Conservation (phyloP, 495 filamentous ascomycete species). For the Aspergillus sclerotioniger region DNA sequence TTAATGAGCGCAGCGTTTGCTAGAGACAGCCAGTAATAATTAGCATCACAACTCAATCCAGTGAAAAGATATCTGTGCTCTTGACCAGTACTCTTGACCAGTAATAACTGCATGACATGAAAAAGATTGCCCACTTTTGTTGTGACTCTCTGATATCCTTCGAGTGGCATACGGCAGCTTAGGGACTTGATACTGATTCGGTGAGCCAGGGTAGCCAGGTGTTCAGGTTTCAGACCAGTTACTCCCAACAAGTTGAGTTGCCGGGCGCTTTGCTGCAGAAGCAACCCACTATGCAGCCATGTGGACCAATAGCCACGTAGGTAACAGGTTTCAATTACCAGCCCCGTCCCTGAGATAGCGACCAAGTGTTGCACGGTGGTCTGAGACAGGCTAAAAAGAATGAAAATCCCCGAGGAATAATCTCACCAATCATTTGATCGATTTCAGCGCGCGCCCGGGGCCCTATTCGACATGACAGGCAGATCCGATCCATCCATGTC, state of each 20-base stretch:
- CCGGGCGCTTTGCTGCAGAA: too few species aligned
- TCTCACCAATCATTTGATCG: neutral
- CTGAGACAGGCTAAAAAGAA: neutral
- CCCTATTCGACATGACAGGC: neutral
- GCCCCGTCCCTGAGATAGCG: too few species aligned
- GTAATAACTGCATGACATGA: too few species aligned
- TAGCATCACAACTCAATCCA: neutral
- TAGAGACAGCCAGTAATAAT: neutral
- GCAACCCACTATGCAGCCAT: too few species aligned
- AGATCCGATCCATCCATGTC: neutral
- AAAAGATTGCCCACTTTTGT: too few species aligned
- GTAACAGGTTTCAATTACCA: too few species aligned
- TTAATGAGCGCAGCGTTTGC: neutral
- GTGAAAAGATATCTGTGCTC: neutral
- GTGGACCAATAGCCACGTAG: too few species aligned
- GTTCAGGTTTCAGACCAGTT: too few species aligned
- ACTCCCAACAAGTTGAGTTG: too few species aligned
- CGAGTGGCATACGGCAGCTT: too few species aligned
- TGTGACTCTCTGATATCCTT: too few species aligned
- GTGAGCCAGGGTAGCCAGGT: neutral
- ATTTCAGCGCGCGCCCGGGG: too few species aligned
- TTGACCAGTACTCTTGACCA: neutral
- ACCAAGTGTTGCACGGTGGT: neutral
- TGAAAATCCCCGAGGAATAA: neutral
- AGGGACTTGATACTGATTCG: neutral